Evolutionary conservation across 129 eudicot genomes (phyloP), one percentile per base, ranked within the genome.

Genomic region (Escallonia rubra): DNA sequence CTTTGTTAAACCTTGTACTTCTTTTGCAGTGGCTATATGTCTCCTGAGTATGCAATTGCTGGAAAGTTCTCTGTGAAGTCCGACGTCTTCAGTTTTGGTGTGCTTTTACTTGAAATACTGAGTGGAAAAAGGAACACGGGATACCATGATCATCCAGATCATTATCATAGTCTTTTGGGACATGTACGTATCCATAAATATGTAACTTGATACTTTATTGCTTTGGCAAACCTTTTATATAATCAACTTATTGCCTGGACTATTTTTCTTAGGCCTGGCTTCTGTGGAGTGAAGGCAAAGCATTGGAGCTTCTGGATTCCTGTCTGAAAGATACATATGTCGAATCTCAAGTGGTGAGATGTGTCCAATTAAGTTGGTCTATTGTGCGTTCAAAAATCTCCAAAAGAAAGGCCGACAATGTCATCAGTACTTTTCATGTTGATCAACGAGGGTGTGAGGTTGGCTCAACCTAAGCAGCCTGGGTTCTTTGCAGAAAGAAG

Each of bases 161-260:
- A 82, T 73, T 66, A 71, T 43, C 83, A 65, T 67, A 78, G 71
- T 66, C 87, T 82, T 82, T 75, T 82, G 42, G 83, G 87, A 63
- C 83, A 78, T 68, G 87, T 78, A 74, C 69, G 83, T 68, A 54
- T 46, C 6, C 10, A 5, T 46, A 46, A 5, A 5, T 6, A 46
- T 5, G 6, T 46, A 5, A 9, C 50, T 46, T 46, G 34, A 23
- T 46, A 2, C 50, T 46, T 5, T 6, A 9, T 5, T 5, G 10
- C 6, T 46, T 46, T 46, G 0, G 0, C 50, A 5, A 46, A 9
- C 6, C 10, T 46, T 46, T 46, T 46, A 46, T 46, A 46, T 46
- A 46, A 46, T 5, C 10, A 46, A 46, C 50, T 5, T 5, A 46
- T 9, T 9, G 10, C 8, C 16, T 14, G 5, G 58, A 54, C 16